phyloP scores from a whole-genome alignment of 805 yeast genomes.

The Barnettozyma botsteinii region DNA sequence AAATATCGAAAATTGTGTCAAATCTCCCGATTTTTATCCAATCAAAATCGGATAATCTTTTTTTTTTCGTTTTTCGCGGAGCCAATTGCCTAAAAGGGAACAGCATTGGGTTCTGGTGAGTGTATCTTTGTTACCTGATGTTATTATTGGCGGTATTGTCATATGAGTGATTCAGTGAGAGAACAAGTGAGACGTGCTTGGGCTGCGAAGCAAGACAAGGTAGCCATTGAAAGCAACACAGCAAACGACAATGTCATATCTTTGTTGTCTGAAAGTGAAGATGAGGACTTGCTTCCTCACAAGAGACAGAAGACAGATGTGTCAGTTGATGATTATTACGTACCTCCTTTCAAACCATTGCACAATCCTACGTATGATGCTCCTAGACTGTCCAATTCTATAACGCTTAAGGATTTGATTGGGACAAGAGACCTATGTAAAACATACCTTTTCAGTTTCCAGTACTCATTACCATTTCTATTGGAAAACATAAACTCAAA shows the following conservation, averaged over 20 bases:
- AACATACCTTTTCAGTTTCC: conserved; percentile 45
- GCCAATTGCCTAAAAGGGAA: neutral
- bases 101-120: too few species aligned
- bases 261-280: conserved; percentile 6
- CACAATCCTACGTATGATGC: conserved; percentile 18
- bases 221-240: neutral
- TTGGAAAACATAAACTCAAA: conserved; percentile 17
- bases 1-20: conserved; percentile 7
- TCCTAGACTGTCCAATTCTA: conserved; percentile 17
- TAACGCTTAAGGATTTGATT: conserved; percentile 27
- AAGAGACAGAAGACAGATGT: neutral
- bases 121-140: too few species aligned
- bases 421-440: conserved; percentile 30
- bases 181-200: conserved; percentile 17
- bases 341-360: conserved; percentile 19
- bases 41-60: neutral
- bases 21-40: conserved; percentile 3
- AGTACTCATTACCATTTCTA: conserved; percentile 37
- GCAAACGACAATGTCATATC: neutral
- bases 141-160: neutral
- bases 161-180: conserved; percentile 4
- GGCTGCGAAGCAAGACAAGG: conserved; percentile 9
- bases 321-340: neutral
- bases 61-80: neutral
- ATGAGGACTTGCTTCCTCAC: neutral